phyloP scores from a whole-genome alignment of 148 eudicot genomes.

The Pouteria glomerata region DNA sequence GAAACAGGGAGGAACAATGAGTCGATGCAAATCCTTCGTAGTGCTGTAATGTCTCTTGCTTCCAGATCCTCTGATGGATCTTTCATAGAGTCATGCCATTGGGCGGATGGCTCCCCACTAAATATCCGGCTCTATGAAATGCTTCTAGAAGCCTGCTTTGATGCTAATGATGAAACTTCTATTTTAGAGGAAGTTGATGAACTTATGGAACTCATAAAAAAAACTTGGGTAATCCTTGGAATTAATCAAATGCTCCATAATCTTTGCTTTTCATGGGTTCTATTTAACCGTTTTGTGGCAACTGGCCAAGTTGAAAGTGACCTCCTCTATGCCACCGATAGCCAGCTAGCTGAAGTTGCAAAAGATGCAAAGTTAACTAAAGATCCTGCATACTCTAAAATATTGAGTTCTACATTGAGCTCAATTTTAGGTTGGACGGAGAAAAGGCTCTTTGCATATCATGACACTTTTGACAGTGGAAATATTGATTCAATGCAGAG shows the following conservation, averaged over 20 bases:
- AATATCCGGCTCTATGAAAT: conserved; percentile 85
- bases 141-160: conserved; percentile 85
- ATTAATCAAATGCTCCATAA: conserved; percentile 86
- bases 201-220: conserved; percentile 88
- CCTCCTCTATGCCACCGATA: conserved; percentile 78
- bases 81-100: conserved; percentile 66
- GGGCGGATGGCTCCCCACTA: conserved; percentile 93
- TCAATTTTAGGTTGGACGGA: conserved; percentile 95
- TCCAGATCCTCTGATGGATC: conserved; percentile 73
- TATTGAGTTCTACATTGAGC: conserved; percentile 80
- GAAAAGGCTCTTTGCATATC: conserved; percentile 95
- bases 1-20: conserved; percentile 92
- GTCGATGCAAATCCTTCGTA: conserved; percentile 87
- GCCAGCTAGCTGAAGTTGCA: conserved; percentile 85
- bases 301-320: conserved; percentile 87
- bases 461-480: conserved; percentile 79
- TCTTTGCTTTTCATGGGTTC: conserved; percentile 86
- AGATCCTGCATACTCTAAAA: conserved; percentile 72
- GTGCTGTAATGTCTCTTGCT: conserved; percentile 75
- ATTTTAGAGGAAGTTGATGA: conserved; percentile 89
- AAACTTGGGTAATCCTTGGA: conserved; percentile 88
- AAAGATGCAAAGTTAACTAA: conserved; percentile 88
- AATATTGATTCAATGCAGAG: conserved; percentile 82
- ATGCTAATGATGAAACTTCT: conserved; percentile 62
- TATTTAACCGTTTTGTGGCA: conserved; percentile 83